Evolutionary conservation across 2,329 filamentous ascomycete species (phyloP), one percentile per base, ranked within the genome.

Genomic region (Remersonia thermophila): DNA sequence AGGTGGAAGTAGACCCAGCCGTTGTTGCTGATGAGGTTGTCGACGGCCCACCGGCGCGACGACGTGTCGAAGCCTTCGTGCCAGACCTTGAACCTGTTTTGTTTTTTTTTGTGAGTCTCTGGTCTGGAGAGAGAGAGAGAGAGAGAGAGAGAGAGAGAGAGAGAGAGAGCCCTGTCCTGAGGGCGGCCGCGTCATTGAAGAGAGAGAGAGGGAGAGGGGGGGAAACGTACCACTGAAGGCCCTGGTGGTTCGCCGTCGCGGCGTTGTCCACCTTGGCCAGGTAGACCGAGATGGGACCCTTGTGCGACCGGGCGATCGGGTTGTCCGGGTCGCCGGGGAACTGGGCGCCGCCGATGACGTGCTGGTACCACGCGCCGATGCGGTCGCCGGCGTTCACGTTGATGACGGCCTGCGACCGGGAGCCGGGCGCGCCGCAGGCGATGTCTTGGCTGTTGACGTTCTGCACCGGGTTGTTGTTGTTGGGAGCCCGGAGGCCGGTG

Each of bases 291-390:
- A 73, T 56, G 2, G 70, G 69, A 0, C 69, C 69, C 51, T 69
- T 69, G 55, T 73, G 69, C 10, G 63, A 66, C 37, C 59, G 54
- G 23, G 69, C 69, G 45, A 74, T 72, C 36, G 68, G 69, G 53
- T 71, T 63, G 51, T 69, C 67, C 2, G 55, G 52, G 55, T 69
- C 67, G 43, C 59, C 59, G 30, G 65, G 36, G 44, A 57, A 61
- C 51, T 73, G 67, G 7, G 62, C 57, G 32, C 69, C 69, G 36
- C 69, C 69, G 37, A 73, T 63, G 34, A 71, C 57, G 47, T 73
- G 69, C 29, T 67, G 65, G 59, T 64, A 73, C 51, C 58, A 64
- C 2, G 67, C 59, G 7, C 68, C 69, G 31, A 73, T 55, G 45
- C 61, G 58, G 49, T 71, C 69, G 10, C 69, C 69, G 2, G 64